Base-by-base conservation (phyloP, 1,139 yeast species). In the Kluyveromyces sp. region DNA sequence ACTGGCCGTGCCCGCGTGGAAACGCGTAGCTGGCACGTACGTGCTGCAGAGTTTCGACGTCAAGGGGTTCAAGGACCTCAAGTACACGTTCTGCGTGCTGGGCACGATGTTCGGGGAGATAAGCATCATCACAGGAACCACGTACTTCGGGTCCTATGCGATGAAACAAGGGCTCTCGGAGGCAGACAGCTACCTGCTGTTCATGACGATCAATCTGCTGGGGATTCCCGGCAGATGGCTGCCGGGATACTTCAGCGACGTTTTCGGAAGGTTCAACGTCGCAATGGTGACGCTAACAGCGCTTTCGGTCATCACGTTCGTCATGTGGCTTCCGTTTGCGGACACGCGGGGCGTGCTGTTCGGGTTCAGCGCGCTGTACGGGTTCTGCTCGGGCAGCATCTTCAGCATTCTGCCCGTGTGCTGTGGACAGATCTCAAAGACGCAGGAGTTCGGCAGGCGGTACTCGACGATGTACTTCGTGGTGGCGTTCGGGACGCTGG, bases 401-500 rank as follows among this genome's bases (percentile, higher is more conserved):
- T 63, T 74, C 45, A 66, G 77, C 7, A 47, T 75, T 40, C 61
- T 75, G 13, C 80, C 80, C 3, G 73, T 69, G 2, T 67, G 78
- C 46, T 67, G 75, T 45, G 75, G 80, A 0, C 87, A 81, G 58
- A 77, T 83, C 17, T 78, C 86, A 36, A 72, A 72, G 40, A 77
- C 82, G 1, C 77, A 77, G 35, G 74, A 73, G 45, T 81, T 80
- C 53, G 89, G 89, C 25, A 78, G 74, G 54, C 71, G 83, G 22
- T 82, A 78, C 55, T 85, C 88, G 0, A 80, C 85, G 0, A 71
- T 81, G 61, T 81, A 82, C 58, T 78, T 78, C 53, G 67, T 78
- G 34, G 78, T 80, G 37, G 74, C 84, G 8, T 75, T 80, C 54
- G 77, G 77, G 32, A 74, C 77, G 4, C 63, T 81, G 38, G 69